Evolutionary conservation across 2,329 filamentous ascomycete species (phyloP).

Genomic region (Cercospora berteroae): DNA sequence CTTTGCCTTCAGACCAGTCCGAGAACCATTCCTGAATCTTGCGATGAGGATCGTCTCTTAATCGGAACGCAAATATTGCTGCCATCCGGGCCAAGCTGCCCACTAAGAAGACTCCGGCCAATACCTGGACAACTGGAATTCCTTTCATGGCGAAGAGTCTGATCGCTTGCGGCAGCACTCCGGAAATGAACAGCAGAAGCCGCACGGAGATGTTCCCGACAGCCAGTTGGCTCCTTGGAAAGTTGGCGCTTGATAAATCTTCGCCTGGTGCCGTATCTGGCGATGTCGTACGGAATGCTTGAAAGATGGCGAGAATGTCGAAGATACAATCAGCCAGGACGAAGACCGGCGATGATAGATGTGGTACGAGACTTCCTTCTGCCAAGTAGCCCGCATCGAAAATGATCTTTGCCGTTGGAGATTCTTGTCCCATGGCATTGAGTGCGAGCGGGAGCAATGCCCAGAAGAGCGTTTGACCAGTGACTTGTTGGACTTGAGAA

Average conservation of each 20-base stretch:
- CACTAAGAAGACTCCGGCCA: not conserved
- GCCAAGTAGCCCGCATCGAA: not conserved
- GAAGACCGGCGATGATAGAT: conserved; percentile 3
- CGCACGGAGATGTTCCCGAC: not conserved
- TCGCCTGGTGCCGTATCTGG: not conserved
- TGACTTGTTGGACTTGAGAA: not conserved
- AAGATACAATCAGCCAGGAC: not conserved
- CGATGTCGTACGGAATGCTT: not conserved
- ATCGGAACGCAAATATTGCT: not conserved
- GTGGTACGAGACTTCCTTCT: not conserved
- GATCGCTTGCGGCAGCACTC: conserved; percentile 1
- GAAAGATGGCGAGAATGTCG: not conserved
- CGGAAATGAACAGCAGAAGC: not conserved
- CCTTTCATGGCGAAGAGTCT: conserved; percentile 6
- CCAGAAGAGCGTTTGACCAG: conserved; percentile 3
- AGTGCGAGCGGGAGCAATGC: not conserved
- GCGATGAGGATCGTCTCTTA: not conserved
- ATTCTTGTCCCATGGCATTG: not conserved
- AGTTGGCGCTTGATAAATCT: not conserved
- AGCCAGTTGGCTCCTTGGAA: not conserved
- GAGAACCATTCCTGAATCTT: not conserved
- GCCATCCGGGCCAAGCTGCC: not conserved
- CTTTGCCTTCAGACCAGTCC: not conserved
- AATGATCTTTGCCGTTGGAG: not conserved
- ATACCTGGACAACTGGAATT: not conserved